Evolutionary conservation across 768 basidiomycete genomes (phyloP), one percentile per base, ranked within the genome.

Genomic region (Gymnopilus dilepis): DNA sequence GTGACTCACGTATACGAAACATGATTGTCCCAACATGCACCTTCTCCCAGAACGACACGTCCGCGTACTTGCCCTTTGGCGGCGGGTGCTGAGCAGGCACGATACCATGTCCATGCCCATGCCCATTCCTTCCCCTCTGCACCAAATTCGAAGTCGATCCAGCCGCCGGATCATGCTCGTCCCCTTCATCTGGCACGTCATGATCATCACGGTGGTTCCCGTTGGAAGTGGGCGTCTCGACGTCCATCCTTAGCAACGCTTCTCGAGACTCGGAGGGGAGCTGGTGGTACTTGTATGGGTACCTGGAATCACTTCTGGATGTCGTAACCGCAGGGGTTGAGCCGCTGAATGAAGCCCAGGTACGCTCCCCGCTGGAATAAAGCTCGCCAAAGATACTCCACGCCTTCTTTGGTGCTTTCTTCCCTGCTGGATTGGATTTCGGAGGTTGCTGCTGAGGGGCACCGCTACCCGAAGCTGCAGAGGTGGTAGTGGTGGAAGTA

Each of bases 1-100:
- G n/a, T n/a, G n/a, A 50, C 57, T 31, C 22, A 58, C 57, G 57
- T 13, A 50, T 38, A 6, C 57, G 57, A 21, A 58, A 24, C 30
- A 58, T 17, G 33, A 58, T 34, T 17, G 57, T 50, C 24, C 19
- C 22, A 21, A 58, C 15, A 28, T 58, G 57, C 1, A 50, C 42
- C 28, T 33, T 30, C 4, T 50, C 47, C 24, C 17, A 15, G n/a
- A 43, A 58, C 6, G 57, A 50, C 9, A 48, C 47, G n/a, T 48
- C 57, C 15, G 43, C 57, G 26, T 58, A 43, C 41, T 56, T 40
- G n/a, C 52, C 52, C 24, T 54, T 54, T 1, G 52, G 52, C 34
- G 52, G 52, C 4, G 52, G 52, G 17, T 9, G 15, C 38, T 38
- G 33, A 1, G 52, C 21, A 1, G 26, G 37, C 37, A 40, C 52